Evolutionary conservation across 2,329 filamentous ascomycete species (phyloP).

Genomic region (Monosporascus sp.): DNA sequence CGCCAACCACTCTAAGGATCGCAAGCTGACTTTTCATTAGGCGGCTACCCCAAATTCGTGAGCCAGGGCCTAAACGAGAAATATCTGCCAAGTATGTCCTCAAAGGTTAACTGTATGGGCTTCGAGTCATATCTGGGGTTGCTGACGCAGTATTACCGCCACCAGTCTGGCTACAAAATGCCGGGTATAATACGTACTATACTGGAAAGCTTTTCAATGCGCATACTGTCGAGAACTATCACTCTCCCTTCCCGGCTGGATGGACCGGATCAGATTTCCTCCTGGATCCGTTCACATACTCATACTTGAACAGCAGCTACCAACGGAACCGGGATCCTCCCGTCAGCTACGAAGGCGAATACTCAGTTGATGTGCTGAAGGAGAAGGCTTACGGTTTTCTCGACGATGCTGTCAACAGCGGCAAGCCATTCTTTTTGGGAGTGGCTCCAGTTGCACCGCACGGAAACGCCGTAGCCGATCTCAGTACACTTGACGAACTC

Average conservation of each 20-base stretch:
- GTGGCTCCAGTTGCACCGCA: neutral
- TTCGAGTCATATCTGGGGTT: too few species aligned
- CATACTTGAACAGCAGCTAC: constrained; percentile 54
- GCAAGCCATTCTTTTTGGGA: constrained; percentile 47
- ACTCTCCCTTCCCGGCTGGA: constrained; percentile 47
- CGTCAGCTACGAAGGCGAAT: constrained; percentile 44
- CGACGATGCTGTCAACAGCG: constrained; percentile 35
- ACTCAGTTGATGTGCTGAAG: constrained; percentile 46
- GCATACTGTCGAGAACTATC: constrained; percentile 54
- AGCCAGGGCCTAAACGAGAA: constrained; percentile 47
- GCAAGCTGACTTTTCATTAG: constrained; percentile 13
- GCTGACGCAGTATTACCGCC: too few species aligned
- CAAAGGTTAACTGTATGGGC: too few species aligned
- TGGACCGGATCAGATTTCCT: constrained; percentile 52
- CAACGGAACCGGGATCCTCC: constrained; percentile 48
- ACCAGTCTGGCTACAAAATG: constrained; percentile 42
- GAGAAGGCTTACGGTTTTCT: constrained; percentile 45
- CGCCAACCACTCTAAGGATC: too few species aligned
- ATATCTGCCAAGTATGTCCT: constrained; percentile 38
- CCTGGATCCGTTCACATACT: constrained; percentile 54
- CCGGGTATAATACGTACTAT: constrained; percentile 52
- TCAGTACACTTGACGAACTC: neutral
- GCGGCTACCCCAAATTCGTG: constrained; percentile 50
- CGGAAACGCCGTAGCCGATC: neutral
- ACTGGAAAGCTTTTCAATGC: constrained; percentile 51